phyloP scores from a whole-genome alignment of 129 eudicot genomes.

The Dittrichia graveolens region DNA sequence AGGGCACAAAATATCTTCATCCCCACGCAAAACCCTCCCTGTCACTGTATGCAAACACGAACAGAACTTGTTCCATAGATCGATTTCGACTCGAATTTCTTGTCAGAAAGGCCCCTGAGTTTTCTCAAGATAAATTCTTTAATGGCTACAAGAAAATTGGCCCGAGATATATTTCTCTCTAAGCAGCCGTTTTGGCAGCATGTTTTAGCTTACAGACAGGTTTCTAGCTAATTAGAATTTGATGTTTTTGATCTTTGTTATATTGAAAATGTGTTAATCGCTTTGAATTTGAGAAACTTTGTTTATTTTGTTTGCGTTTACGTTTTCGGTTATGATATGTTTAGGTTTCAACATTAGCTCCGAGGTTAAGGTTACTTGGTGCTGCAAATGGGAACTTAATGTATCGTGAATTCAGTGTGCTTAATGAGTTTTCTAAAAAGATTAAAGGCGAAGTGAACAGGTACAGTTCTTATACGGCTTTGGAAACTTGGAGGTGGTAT shows the following conservation, averaged over 20 bases:
- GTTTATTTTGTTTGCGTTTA: background rate
- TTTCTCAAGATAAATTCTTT: background rate
- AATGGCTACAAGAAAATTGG: slow-evolving; percentile 44
- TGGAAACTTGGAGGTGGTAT: background rate
- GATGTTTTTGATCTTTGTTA: background rate
- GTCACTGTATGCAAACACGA: slow-evolving; percentile 16
- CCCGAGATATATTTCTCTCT: slow-evolving; percentile 29
- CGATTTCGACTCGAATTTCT: slow-evolving; percentile 5
- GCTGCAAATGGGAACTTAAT: slow-evolving; percentile 25
- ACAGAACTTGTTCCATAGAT: background rate
- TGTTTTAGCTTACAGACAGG: slow-evolving; percentile 36
- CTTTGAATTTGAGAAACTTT: background rate
- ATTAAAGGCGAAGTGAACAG: slow-evolving; percentile 48
- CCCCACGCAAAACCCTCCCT: slow-evolving; percentile 40
- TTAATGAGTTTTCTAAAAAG: slow-evolving; percentile 42
- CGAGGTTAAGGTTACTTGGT: slow-evolving; percentile 32
- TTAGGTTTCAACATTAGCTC: slow-evolving; percentile 34
- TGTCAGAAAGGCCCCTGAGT: background rate
- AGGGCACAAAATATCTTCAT: slow-evolving; percentile 44
- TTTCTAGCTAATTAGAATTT: background rate
- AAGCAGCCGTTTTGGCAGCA: slow-evolving; percentile 36
- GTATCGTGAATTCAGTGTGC: slow-evolving; percentile 43
- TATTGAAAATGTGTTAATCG: background rate
- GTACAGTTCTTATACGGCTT: slow-evolving; percentile 17
- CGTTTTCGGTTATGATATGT: slow-evolving; percentile 16